Evolutionary conservation across 129 eudicot genomes (phyloP), one percentile per base, ranked within the genome.

Genomic region (Apium graveolens): DNA sequence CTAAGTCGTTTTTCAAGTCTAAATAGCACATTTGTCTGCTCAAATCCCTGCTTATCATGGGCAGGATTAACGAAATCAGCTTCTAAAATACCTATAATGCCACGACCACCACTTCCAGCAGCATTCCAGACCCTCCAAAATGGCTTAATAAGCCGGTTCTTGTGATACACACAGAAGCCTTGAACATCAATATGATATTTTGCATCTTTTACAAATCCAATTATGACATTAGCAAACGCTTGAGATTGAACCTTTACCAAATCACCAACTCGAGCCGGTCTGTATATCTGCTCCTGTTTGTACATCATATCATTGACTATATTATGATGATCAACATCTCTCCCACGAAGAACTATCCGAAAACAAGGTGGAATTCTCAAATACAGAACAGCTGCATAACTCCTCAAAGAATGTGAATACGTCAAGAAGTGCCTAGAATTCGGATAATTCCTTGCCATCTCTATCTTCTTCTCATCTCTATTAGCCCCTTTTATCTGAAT

Each of bases 101-200:
- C 98, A 18, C 97, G 85, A 7, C 98, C 98, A 85, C 88, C 91
- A 86, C 98, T 93, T 86, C 98, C 97, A 72, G 98, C 93, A 82
- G 98, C 91, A 85, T 86, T 91, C 98, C 98, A 93, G 43, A 91
- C 95, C 87, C 98, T 93, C 98, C 97, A 93, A 82, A 93, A 93
- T 38, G 97, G 98, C 97, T 85, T 93, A 66, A 93, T 91, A 8
- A 93, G 93, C 38, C 96, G 86, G 76, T 93, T 93, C 89, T 93
- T 93, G 71, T 93, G 98, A 85, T 91, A 93, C 11, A 93, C 93
- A 74, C 89, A 89, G 79, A 93, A 93, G 66, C 98, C 98, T 82
- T 93, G 98, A 79, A 93, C 90, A 87, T 93, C 97, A 69, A 93
- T 86, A 83, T 93, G 98, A 78, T 45, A 46, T 70, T 75, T 81